Evolutionary conservation across 257 asterid species (phyloP).

Genomic region (Prunella vulgaris): DNA sequence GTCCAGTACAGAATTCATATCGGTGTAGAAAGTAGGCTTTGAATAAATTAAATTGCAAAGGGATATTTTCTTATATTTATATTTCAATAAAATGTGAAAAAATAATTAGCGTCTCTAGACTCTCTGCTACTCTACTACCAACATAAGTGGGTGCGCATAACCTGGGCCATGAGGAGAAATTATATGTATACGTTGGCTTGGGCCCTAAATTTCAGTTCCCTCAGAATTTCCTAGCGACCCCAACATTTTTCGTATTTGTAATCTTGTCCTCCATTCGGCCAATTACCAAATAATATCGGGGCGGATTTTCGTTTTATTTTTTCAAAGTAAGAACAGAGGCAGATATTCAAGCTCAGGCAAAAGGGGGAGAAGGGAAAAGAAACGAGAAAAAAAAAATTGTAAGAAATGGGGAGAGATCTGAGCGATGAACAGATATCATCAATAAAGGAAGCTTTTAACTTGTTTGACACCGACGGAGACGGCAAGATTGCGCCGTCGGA

Average conservation of each 20-base stretch:
- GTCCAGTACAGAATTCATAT: too few relatives aligned
- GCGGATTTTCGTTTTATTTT: background rate
- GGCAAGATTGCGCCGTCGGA: conserved; percentile 95
- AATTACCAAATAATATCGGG: background rate
- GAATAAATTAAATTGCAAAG: too few relatives aligned
- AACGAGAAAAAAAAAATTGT: background rate
- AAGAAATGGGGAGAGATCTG: conserved; percentile 79
- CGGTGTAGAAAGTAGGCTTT: too few relatives aligned
- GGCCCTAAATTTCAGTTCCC: background rate
- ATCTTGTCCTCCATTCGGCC: background rate
- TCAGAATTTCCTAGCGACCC: background rate
- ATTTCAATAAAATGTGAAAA: too few relatives aligned
- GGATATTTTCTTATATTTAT: too few relatives aligned
- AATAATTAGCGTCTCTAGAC: too few relatives aligned
- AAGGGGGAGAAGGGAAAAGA: background rate
- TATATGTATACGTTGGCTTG: background rate
- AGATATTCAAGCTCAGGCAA: conserved; percentile 11
- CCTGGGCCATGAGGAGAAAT: too few relatives aligned
- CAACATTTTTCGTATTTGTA: background rate
- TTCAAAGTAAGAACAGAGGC: background rate
- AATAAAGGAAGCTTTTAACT: conserved; percentile 91
- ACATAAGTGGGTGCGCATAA: too few relatives aligned
- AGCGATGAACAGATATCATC: conserved; percentile 76
- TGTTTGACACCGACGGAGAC: conserved; percentile 93
- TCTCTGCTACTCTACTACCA: too few relatives aligned